Percentiles rank a stretch among this genome's conserved stretches.
Conservation (phyloP, 331 rosid genomes). For the Pyracantha coccinea region DNA sequence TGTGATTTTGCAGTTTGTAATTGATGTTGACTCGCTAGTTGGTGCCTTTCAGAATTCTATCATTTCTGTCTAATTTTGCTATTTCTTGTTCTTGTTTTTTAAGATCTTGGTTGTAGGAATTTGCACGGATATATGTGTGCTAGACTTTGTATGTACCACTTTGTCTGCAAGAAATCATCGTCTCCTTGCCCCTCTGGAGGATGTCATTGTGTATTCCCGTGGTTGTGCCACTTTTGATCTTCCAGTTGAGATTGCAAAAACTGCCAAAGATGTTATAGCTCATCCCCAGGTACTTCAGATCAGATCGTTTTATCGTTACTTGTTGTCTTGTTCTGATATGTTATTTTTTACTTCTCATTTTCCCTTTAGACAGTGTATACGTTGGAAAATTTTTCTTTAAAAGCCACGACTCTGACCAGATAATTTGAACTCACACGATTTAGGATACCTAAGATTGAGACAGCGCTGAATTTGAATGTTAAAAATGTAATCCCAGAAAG, state of each 20-base stretch:
- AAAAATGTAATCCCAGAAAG: not conserved
- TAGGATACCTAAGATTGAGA: not conserved
- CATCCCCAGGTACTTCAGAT: conserved; percentile 74
- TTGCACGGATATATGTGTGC: conserved; percentile 84
- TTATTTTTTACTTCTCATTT: not conserved
- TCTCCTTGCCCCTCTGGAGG: conserved; percentile 61
- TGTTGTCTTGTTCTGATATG: not conserved
- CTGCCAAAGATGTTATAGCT: conserved; percentile 43
- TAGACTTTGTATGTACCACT: conserved; percentile 69
- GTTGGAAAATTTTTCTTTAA: not conserved
- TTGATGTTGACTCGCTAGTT: not conserved
- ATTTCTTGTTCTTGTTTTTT: conserved; percentile 13
- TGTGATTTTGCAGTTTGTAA: conserved; percentile 6
- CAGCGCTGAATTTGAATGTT: not conserved
- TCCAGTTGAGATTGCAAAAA: conserved; percentile 58
- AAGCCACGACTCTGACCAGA: not conserved
- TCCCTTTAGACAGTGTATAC: not conserved
- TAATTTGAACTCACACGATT: not conserved
- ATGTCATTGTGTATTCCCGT: conserved; percentile 65
- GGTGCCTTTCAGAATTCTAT: not conserved
- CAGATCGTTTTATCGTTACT: not conserved
- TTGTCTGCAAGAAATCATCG: conserved; percentile 62
- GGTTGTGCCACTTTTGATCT: conserved; percentile 85
- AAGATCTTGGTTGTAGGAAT: conserved; percentile 83
- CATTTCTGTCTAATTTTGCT: conserved; percentile 3